These are phyloP conservation scores for Geum urbanum DNA, from an alignment of 306 rosid species.

Conservation along the genomic window DNA sequence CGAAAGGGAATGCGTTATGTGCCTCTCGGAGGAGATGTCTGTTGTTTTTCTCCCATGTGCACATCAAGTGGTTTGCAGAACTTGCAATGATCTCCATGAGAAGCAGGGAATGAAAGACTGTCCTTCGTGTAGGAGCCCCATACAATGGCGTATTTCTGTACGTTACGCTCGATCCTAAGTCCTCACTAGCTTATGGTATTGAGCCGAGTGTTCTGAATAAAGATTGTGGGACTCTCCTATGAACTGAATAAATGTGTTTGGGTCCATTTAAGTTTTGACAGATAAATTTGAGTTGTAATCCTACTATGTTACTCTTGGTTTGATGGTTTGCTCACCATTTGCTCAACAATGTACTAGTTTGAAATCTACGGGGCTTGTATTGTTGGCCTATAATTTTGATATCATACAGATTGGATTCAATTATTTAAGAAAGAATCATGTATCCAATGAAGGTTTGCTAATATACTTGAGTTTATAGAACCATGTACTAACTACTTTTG, in stretches of 20 bases:
- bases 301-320: constrained; percentile 29
- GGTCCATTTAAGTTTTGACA: constrained; percentile 31
- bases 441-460: neutral
- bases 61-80: constrained; percentile 88
- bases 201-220: constrained; percentile 55
- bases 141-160: constrained; percentile 75
- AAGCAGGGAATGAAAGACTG: constrained; percentile 94
- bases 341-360: neutral
- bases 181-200: constrained; percentile 9
- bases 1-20: constrained; percentile 94
- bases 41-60: constrained; percentile 92
- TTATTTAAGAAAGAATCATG: neutral
- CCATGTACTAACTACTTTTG: neutral
- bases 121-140: constrained; percentile 89
- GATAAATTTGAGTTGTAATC: constrained; percentile 36
- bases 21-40: constrained; percentile 93
- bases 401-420: neutral
- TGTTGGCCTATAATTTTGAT: constrained; percentile 7
- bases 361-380: neutral
- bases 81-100: constrained; percentile 92
- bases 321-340: constrained; percentile 6
- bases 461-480: neutral
- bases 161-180: constrained; percentile 50
- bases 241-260: constrained; percentile 51
- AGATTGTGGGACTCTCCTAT: constrained; percentile 46